Percentiles rank a stretch among this genome's conserved stretches.
phyloP scores from a whole-genome alignment of 306 rosid species.

The Trifolium dubium region DNA sequence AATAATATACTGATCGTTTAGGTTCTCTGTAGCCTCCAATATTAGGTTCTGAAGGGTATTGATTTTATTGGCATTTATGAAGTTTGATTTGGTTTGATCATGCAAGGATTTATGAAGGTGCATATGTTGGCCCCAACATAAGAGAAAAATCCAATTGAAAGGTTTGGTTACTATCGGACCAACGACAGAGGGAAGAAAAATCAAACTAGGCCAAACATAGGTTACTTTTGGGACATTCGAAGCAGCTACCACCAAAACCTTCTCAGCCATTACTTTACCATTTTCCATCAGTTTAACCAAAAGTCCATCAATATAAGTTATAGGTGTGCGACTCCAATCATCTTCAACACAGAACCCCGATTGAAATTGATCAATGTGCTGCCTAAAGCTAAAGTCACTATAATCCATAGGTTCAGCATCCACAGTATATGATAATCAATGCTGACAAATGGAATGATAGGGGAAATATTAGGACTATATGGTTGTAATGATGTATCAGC shows the following conservation, averaged over 20 bases:
- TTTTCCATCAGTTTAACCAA: constrained; percentile 10
- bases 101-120: background rate
- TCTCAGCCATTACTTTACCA: background rate
- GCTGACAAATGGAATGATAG: background rate
- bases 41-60: constrained; percentile 49
- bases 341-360: background rate
- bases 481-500: background rate
- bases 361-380: background rate
- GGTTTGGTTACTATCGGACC: background rate
- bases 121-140: background rate
- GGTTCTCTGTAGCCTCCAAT: constrained; percentile 64
- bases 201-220: constrained; percentile 7
- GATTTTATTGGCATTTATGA: constrained; percentile 23
- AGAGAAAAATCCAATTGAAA: constrained; percentile 13
- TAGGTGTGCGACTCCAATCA: background rate
- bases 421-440: background rate
- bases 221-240: background rate
- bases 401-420: background rate
- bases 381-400: background rate
- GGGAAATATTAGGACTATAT: background rate
- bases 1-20: constrained; percentile 48
- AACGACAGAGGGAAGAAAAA: background rate
- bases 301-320: background rate
- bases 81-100: background rate
- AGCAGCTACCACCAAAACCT: background rate